Evolutionary conservation across 2,329 filamentous ascomycete species (phyloP), one percentile per base, ranked within the genome.

Genomic region (Thelonectria rubi): DNA sequence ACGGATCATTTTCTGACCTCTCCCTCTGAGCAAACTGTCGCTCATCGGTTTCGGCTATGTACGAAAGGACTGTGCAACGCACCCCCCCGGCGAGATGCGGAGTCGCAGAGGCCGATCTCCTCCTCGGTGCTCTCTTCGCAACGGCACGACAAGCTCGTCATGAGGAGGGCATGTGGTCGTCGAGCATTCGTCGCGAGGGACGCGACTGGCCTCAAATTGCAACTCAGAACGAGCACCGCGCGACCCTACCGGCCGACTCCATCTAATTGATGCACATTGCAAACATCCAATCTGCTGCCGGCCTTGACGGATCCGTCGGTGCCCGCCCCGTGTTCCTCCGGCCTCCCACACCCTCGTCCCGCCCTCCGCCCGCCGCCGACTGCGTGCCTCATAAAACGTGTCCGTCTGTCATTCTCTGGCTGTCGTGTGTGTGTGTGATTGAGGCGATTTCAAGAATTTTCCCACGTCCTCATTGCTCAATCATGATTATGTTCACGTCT

Each of bases 1-100:
- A 59, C 51, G 47, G 49, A 63, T 50, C 26, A 60, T 56, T 37
- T 37, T 37, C 34, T 37, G 34, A 37, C 34, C 15, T 15, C 34
- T 37, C 15, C 34, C 34, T 37, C 34, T 37, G 11, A 37, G 34
- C 34, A 37, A 30, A 37, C 34, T 37, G 34, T 37, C 34, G 34
- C 34, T 37, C 34, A 37, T 37, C 34, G 11, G 34, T 37, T 37
- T 37, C 34, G 34, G 34, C 15, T 37, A 37, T 37, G 34, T 37
- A 37, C 34, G 34, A 37, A 37, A 14, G 34, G 34, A 37, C 34
- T 37, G 34, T 37, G 34, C 34, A 37, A 37, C 34, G 34, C 34
- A 37, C 12, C 34, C 12, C 12, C 34, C 34, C 34, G 34, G 34
- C 34, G 34, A 37, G 34, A 37, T 37, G 34, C 34, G 34, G 34